phyloP scores from a whole-genome alignment of 441 rosid genomes.

The Manihot esculenta region DNA sequence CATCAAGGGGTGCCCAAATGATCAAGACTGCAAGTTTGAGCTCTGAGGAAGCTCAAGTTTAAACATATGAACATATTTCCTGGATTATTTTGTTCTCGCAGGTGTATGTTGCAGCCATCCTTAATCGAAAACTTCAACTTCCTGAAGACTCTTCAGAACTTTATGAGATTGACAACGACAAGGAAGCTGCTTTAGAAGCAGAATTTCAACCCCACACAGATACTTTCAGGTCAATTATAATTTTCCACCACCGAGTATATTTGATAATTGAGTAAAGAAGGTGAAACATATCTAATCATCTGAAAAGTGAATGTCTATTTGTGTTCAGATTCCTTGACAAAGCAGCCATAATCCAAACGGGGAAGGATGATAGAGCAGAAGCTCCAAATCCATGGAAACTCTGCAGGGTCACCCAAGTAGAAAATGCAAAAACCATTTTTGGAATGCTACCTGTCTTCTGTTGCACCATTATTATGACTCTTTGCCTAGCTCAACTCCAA shows the following conservation, averaged over 20 bases:
- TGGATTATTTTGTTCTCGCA: slow-evolving; percentile 15
- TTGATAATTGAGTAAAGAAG: neutral
- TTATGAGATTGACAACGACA: slow-evolving; percentile 44
- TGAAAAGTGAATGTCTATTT: neutral
- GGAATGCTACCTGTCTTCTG: slow-evolving; percentile 54
- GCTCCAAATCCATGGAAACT: slow-evolving; percentile 53
- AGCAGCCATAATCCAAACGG: slow-evolving; percentile 45
- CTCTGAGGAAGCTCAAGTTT: neutral
- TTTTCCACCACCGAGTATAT: neutral
- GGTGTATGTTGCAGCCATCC: slow-evolving; percentile 54
- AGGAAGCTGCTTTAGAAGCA: slow-evolving; percentile 36
- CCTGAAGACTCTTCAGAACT: slow-evolving; percentile 47
- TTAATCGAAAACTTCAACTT: slow-evolving; percentile 47
- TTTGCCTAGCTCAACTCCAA: slow-evolving; percentile 65
- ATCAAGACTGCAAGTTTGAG: neutral
- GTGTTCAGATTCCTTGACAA: slow-evolving; percentile 48
- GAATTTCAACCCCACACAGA: slow-evolving; percentile 52
- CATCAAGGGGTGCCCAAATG: too few species aligned
- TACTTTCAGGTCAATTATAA: slow-evolving; percentile 37
- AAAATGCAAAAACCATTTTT: slow-evolving; percentile 47
- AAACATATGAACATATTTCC: neutral
- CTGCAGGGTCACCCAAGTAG: slow-evolving; percentile 59
- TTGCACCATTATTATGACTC: slow-evolving; percentile 63
- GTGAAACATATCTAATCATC: neutral
- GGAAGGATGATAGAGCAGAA: slow-evolving; percentile 9